Evolutionary conservation across 495 filamentous ascomycete genomes (phyloP).

Genomic region (Terfezia boudieri): DNA sequence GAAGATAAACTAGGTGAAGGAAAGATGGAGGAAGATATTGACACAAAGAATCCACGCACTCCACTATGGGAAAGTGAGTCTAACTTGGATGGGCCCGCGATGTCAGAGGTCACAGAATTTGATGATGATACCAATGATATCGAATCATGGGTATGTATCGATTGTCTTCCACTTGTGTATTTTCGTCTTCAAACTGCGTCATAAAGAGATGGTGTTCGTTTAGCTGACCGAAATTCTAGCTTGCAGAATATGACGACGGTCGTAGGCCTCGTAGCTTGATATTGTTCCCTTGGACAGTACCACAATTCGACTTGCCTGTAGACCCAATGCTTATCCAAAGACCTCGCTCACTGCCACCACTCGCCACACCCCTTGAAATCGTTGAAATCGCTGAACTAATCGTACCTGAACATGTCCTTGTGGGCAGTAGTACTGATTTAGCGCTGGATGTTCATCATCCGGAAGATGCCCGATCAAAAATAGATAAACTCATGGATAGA

Average conservation of each 20-base stretch:
- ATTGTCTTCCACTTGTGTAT: neutral
- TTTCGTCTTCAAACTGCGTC: neutral
- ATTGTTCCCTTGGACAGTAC: slow-evolving; percentile 23
- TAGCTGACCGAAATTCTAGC: slow-evolving; percentile 3
- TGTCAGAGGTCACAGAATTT: neutral
- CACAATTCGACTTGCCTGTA: neutral
- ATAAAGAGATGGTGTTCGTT: slow-evolving; percentile 17
- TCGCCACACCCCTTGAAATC: neutral
- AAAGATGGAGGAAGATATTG: neutral
- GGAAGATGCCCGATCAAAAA: neutral
- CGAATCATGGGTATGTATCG: neutral
- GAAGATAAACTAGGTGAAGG: neutral
- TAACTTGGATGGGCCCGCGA: neutral
- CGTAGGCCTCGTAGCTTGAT: slow-evolving; percentile 42
- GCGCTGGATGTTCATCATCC: neutral
- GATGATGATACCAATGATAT: neutral
- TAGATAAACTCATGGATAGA: neutral
- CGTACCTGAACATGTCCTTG: neutral
- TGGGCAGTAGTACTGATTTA: neutral
- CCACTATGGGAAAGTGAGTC: neutral
- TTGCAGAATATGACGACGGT: slow-evolving; percentile 16
- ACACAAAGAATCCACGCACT: neutral
- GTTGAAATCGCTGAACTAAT: neutral
- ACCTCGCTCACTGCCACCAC: slow-evolving; percentile 9
- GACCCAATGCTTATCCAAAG: slow-evolving; percentile 2